Evolutionary conservation across 1,284 basidiomycete species (phyloP).

Genomic region (Vanrija sp.): DNA sequence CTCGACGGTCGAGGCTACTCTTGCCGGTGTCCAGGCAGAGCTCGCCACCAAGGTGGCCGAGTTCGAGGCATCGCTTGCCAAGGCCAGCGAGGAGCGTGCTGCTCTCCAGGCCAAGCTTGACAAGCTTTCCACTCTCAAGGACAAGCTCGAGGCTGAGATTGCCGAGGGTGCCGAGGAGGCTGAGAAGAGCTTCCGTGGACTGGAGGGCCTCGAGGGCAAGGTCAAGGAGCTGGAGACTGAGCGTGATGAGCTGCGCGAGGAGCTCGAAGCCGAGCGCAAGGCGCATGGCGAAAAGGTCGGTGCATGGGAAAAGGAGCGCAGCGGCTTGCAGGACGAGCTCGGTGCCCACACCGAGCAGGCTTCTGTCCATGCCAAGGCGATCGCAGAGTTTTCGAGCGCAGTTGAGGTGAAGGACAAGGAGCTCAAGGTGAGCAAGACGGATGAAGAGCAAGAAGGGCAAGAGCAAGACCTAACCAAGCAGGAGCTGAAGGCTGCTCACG

Average conservation of each 20-base stretch:
- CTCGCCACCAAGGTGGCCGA: constrained; percentile 12
- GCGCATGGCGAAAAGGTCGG: constrained; percentile 9
- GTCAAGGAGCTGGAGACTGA: constrained; percentile 25
- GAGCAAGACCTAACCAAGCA: neutral
- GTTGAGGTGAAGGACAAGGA: constrained; percentile 14
- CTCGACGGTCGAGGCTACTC: constrained; percentile 3
- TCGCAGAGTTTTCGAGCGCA: constrained; percentile 8
- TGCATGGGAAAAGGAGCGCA: constrained; percentile 16
- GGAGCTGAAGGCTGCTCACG: constrained; percentile 22
- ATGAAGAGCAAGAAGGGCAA: neutral
- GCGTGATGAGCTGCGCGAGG: constrained; percentile 18
- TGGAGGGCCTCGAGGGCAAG: constrained; percentile 14
- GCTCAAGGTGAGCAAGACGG: constrained; percentile 12
- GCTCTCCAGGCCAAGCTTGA: constrained; percentile 24
- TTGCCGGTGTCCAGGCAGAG: constrained; percentile 11
- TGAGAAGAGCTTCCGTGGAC: constrained; percentile 19
- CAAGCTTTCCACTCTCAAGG: constrained; percentile 14
- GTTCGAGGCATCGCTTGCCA: constrained; percentile 8
- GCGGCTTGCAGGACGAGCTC: constrained; percentile 7
- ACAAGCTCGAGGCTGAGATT: constrained; percentile 23
- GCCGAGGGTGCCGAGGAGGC: constrained; percentile 24
- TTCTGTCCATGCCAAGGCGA: constrained; percentile 7
- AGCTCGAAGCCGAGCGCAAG: constrained; percentile 12
- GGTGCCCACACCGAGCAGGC: constrained; percentile 1
- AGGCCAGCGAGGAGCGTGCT: constrained; percentile 5